Conservation (phyloP, 106 monocot species). For the Apostasia ramifera region DNA sequence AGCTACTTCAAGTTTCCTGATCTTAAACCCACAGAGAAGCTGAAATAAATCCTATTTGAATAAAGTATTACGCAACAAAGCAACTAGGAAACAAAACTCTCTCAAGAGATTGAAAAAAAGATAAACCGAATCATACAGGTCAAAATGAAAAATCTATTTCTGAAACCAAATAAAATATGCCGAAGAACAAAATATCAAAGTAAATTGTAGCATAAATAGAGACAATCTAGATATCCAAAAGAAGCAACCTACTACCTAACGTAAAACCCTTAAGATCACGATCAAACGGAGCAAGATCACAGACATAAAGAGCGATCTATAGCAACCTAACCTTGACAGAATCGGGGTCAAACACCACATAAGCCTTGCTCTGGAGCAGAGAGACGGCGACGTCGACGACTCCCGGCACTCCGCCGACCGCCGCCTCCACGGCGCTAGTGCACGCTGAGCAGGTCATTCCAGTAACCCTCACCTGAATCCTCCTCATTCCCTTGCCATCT, state of each 20-base stretch:
- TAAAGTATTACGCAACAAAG: too few species aligned
- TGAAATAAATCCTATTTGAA: too few species aligned
- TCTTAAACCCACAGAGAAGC: too few species aligned
- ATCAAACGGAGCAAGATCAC: too few species aligned
- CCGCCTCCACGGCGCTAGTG: slow-evolving; percentile 15
- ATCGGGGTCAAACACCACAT: slow-evolving; percentile 18
- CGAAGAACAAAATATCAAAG: not conserved
- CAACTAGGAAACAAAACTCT: too few species aligned
- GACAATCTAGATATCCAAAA: not conserved
- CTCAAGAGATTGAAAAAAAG: too few species aligned
- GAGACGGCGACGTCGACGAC: slow-evolving; percentile 17
- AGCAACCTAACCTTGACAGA: slow-evolving; percentile 9
- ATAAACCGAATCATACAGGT: too few species aligned
- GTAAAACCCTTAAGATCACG: not conserved
- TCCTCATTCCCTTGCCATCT: slow-evolving; percentile 9
- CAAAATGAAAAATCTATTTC: too few species aligned
- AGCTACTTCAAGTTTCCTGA: too few species aligned
- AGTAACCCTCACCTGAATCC: slow-evolving; percentile 14
- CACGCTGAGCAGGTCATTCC: slow-evolving; percentile 32
- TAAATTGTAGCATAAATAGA: not conserved
- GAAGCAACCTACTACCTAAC: not conserved
- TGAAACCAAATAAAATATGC: too few species aligned
- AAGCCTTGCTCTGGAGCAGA: slow-evolving; percentile 22
- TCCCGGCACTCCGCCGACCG: slow-evolving; percentile 14
- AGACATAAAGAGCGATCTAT: not conserved